Percentiles rank a stretch among this genome's conserved stretches.
Evolutionary conservation across 2,329 filamentous ascomycete species (phyloP).

Genomic region (Diaporthe sp.): DNA sequence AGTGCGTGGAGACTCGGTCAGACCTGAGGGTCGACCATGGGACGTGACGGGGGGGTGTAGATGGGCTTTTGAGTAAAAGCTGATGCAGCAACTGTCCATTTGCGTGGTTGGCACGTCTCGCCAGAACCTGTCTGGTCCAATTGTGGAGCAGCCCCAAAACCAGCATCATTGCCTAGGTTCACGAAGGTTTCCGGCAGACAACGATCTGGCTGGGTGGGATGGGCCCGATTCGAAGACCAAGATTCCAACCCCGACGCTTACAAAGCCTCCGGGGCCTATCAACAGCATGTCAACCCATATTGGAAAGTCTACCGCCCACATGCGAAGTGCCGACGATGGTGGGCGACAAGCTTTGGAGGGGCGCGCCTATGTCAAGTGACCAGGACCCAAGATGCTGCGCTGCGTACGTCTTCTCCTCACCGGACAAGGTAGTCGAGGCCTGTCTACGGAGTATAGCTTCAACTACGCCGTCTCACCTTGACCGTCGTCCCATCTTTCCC

Average conservation of each 20-base stretch:
- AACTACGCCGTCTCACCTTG: slow-evolving; percentile 11
- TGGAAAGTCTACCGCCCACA: background rate
- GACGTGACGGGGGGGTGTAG: too few species aligned
- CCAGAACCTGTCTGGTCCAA: background rate
- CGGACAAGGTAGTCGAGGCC: background rate
- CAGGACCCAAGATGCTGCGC: slow-evolving; percentile 5
- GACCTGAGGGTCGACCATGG: background rate
- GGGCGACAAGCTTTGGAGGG: slow-evolving; percentile 8
- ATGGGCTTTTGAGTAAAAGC: slow-evolving; percentile 1
- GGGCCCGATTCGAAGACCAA: slow-evolving; percentile 18
- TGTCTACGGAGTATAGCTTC: slow-evolving; percentile 20
- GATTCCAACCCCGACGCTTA: slow-evolving; percentile 9
- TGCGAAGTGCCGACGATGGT: slow-evolving; percentile 22
- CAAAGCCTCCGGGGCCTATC: slow-evolving; percentile 9
- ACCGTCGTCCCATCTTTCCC: slow-evolving; percentile 10
- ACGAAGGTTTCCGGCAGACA: slow-evolving; percentile 16
- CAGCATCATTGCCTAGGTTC: slow-evolving; percentile 1
- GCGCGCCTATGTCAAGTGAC: slow-evolving; percentile 25
- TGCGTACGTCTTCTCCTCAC: slow-evolving; percentile 14
- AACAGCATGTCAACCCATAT: background rate
- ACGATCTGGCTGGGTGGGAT: background rate
- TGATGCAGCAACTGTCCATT: slow-evolving; percentile 7
- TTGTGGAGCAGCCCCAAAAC: background rate
- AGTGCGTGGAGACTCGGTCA: slow-evolving; percentile 4
- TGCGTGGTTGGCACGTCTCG: slow-evolving; percentile 2